Evolutionary conservation across 2,329 filamentous ascomycete genomes (phyloP).

Genomic region (Neonectria faginata): DNA sequence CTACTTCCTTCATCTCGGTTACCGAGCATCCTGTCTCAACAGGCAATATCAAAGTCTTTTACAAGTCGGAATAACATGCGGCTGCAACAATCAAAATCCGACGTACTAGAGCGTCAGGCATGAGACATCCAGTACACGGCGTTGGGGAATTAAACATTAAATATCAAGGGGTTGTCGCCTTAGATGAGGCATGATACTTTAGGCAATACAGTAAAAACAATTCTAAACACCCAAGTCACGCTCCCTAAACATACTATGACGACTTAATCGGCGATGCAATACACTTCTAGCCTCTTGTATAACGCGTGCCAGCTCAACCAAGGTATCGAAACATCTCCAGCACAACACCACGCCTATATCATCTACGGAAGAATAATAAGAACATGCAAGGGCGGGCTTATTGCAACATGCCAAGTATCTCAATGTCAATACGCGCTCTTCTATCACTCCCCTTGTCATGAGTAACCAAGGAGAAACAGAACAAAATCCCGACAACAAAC

Average conservation of each 20-base stretch:
- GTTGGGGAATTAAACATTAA: too few relatives aligned
- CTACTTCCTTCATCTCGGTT: not conserved
- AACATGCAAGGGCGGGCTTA: not conserved
- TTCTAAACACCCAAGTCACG: not conserved
- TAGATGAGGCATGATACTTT: not conserved
- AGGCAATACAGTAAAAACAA: not conserved
- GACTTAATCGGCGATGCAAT: not conserved
- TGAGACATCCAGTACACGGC: too few relatives aligned
- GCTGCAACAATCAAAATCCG: too few relatives aligned
- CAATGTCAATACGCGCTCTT: not conserved
- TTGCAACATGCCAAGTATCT: not conserved
- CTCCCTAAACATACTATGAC: not conserved
- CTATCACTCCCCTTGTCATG: not conserved
- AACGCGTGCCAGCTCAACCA: conserved; percentile 14
- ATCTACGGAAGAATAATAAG: conserved; percentile 8
- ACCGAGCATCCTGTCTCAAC: not conserved
- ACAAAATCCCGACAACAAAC: not conserved
- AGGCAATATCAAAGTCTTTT: not conserved
- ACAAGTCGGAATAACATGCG: too few relatives aligned
- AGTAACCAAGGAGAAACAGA: not conserved
- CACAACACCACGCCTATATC: conserved; percentile 19
- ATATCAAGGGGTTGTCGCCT: not conserved
- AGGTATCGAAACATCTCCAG: conserved; percentile 28
- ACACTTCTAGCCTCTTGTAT: conserved; percentile 13
- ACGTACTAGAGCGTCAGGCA: too few relatives aligned